Percentiles rank a stretch among this genome's conserved stretches.
phyloP scores from a whole-genome alignment of 192 early-diverging fungal species.

The Backusella macrospora region DNA sequence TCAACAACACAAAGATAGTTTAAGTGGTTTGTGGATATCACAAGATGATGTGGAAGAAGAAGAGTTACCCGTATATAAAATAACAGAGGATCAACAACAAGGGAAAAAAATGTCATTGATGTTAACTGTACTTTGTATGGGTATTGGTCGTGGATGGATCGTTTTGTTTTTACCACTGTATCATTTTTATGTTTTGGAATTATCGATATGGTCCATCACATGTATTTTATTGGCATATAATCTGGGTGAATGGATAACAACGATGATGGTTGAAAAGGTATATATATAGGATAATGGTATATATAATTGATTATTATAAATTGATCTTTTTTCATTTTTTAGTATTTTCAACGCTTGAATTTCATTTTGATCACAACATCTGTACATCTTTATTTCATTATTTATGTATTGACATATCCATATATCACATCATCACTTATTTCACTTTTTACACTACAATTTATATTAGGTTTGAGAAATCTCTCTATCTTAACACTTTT shows the following conservation, averaged over 20 bases:
- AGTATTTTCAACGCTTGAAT: not conserved
- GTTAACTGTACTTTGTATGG: not conserved
- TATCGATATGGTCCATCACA: not conserved
- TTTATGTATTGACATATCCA: conserved; percentile 5
- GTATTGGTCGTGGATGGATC: not conserved
- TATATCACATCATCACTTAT: not conserved
- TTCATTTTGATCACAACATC: not conserved
- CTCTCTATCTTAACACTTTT: not conserved
- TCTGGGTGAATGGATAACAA: not conserved
- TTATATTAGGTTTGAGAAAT: not conserved
- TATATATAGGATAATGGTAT: too few species aligned
- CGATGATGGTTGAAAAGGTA: not conserved
- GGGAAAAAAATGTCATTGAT: not conserved
- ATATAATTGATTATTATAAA: not conserved
- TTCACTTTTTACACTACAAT: not conserved
- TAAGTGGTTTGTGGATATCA: not conserved
- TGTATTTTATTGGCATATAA: not conserved
- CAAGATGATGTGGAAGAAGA: not conserved
- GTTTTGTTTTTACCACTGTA: not conserved
- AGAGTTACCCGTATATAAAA: not conserved
- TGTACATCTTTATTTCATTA: not conserved
- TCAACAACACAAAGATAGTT: not conserved
- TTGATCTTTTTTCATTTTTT: not conserved
- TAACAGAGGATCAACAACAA: not conserved
- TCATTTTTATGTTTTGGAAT: conserved; percentile 5